Percentiles rank a stretch among this genome's conserved stretches.
These are phyloP conservation scores for Phytophthora sojae DNA, from an alignment of 352 stramenopile genomes.

Conservation along the genomic window DNA sequence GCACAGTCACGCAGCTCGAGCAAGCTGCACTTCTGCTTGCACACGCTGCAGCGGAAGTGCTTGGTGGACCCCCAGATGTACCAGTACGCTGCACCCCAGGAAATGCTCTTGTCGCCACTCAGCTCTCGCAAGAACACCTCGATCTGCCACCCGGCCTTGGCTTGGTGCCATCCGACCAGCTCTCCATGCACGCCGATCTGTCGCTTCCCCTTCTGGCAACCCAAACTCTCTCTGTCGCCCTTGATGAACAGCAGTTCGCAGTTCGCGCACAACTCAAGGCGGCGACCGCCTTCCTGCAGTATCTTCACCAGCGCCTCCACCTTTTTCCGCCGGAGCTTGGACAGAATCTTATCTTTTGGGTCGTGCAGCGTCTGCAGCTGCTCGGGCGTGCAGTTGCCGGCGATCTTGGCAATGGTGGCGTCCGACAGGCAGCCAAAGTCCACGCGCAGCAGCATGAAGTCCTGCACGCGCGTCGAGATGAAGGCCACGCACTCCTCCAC, in stretches of 20 bases:
- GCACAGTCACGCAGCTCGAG: conserved; percentile 52
- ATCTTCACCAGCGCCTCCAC: conserved; percentile 64
- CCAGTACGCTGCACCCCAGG: conserved; percentile 84
- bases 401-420: conserved; percentile 73
- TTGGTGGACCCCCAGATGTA: conserved; percentile 78
- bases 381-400: conserved; percentile 57
- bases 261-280: conserved; percentile 48
- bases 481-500: conserved; percentile 88
- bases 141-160: conserved; percentile 51
- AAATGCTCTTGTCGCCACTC: conserved; percentile 46
- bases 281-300: conserved; percentile 32
- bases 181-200: conserved; percentile 59
- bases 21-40: conserved; percentile 49
- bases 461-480: conserved; percentile 71
- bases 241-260: conserved; percentile 60
- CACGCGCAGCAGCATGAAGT: conserved; percentile 88
- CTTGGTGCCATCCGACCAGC: conserved; percentile 53
- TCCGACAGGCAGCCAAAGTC: conserved; percentile 90
- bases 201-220: conserved; percentile 49
- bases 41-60: conserved; percentile 61
- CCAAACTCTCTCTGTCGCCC: conserved; percentile 17
- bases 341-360: conserved; percentile 89
- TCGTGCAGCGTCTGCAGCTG: conserved; percentile 79
- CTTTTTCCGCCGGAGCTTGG: conserved; percentile 86
- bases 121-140: conserved; percentile 56